Conservation (phyloP, 805 yeast species). For the Wickerhamomyces subpelliculosus region DNA sequence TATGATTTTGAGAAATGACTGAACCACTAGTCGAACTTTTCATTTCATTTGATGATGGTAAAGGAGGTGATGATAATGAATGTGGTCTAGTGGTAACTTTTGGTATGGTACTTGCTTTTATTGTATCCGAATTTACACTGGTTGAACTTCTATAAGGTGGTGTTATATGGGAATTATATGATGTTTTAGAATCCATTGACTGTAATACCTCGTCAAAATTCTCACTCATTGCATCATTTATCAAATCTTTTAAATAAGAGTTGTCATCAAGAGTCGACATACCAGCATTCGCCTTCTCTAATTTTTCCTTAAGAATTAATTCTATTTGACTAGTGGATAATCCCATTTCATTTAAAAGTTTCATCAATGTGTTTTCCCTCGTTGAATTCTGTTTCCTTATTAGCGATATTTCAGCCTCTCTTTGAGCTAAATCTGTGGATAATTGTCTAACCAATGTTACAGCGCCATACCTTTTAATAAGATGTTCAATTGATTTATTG, state of each 20-base stretch:
- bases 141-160: background rate
- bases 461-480: slow-evolving; percentile 27
- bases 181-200: background rate
- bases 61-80: slow-evolving; percentile 10
- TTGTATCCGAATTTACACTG: background rate
- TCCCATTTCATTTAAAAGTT: slow-evolving; percentile 30
- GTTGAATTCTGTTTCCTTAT: slow-evolving; percentile 26
- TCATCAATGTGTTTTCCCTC: slow-evolving; percentile 28
- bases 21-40: background rate
- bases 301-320: slow-evolving; percentile 18
- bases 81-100: slow-evolving; percentile 14
- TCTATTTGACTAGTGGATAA: slow-evolving; percentile 31
- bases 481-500: slow-evolving; percentile 24
- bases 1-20: slow-evolving; percentile 4
- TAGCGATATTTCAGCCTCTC: slow-evolving; percentile 39
- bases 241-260: slow-evolving; percentile 22
- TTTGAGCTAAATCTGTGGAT: slow-evolving; percentile 38
- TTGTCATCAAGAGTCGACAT: slow-evolving; percentile 14
- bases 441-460: slow-evolving; percentile 36
- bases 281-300: slow-evolving; percentile 1
- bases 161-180: too few species aligned
- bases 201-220: slow-evolving; percentile 5
- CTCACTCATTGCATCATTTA: slow-evolving; percentile 26
- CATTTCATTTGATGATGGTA: background rate
- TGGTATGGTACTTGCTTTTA: slow-evolving; percentile 3